Conservation (phyloP, 768 basidiomycete genomes). For the Tubosaeta sp. region DNA sequence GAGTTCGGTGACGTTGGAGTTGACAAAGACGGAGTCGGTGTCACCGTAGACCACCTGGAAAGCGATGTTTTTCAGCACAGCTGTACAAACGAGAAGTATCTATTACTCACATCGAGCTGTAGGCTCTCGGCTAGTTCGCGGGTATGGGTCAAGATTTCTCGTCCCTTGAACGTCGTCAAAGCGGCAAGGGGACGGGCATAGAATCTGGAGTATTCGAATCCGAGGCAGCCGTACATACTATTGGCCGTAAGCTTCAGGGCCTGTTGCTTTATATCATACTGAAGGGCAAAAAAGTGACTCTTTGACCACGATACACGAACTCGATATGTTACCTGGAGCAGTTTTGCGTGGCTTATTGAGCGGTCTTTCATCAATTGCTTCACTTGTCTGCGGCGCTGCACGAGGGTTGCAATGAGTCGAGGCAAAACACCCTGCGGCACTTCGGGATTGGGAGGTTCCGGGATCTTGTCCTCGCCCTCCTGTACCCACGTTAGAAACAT, state of each 20-base stretch:
- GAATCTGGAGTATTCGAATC: conserved; percentile 95
- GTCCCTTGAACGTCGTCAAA: conserved; percentile 94
- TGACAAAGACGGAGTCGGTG: conserved; percentile 98
- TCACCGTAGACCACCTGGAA: conserved; percentile 95
- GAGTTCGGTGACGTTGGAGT: conserved; percentile 88
- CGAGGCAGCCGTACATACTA: conserved; percentile 99
- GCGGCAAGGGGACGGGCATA: conserved; percentile 97
- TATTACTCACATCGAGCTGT: conserved; percentile 75
- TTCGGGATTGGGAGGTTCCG: conserved; percentile 75
- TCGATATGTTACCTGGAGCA: conserved; percentile 65
- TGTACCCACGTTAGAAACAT: conserved; percentile 3
- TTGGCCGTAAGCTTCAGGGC: conserved; percentile 98
- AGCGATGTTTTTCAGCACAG: not conserved
- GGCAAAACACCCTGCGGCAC: conserved; percentile 87
- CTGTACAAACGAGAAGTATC: not conserved
- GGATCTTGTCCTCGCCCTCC: conserved; percentile 80
- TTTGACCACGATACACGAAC: not conserved
- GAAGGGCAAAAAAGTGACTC: conserved; percentile 1
- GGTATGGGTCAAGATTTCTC: conserved; percentile 93
- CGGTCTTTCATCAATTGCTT: conserved; percentile 94
- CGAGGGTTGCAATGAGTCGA: conserved; percentile 94
- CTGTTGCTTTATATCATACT: conserved; percentile 98
- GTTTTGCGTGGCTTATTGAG: conserved; percentile 61
- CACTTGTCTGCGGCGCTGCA: conserved; percentile 83
- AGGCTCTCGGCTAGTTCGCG: conserved; percentile 88